Percentiles rank a stretch among this genome's conserved stretches.
phyloP scores from a whole-genome alignment of 345 rosid genomes.

The Nephelium lappaceum region DNA sequence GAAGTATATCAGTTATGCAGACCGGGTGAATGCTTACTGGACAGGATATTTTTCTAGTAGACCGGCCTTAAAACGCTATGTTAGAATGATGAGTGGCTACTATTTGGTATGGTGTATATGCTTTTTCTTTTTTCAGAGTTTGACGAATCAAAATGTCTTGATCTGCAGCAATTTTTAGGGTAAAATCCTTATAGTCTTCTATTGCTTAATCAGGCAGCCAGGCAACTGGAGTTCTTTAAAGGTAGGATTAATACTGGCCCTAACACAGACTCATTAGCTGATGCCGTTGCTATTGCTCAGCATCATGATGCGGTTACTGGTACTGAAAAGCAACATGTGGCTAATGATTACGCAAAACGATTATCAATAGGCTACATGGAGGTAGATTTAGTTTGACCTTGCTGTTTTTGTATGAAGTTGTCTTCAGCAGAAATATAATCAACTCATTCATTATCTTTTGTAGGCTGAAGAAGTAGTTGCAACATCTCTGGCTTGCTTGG shows the following conservation, averaged over 20 bases:
- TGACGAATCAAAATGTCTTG: conserved; percentile 5
- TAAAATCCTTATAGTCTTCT: conserved; percentile 19
- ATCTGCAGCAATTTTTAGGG: conserved; percentile 12
- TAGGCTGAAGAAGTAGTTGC: conserved; percentile 90
- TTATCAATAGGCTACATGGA: conserved; percentile 81
- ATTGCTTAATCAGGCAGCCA: conserved; percentile 65
- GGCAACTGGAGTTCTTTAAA: conserved; percentile 87
- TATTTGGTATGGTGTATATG: conserved; percentile 68
- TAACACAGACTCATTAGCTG: conserved; percentile 80
- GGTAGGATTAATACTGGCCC: conserved; percentile 69
- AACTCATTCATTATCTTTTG: conserved; percentile 16
- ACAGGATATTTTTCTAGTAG: conserved; percentile 96
- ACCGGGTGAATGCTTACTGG: conserved; percentile 92
- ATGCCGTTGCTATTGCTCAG: conserved; percentile 92
- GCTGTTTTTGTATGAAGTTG: conserved; percentile 8
- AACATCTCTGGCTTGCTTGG: conserved; percentile 73
- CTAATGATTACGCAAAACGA: conserved; percentile 88
- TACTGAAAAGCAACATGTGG: conserved; percentile 92
- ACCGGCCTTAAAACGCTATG: conserved; percentile 87
- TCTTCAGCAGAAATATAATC: background rate
- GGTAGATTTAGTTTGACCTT: conserved; percentile 45
- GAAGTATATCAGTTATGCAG: conserved; percentile 80
- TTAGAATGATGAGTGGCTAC: conserved; percentile 89
- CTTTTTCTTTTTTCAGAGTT: background rate
- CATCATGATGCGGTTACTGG: conserved; percentile 98